Evolutionary conservation across 805 yeast genomes (phyloP), one percentile per base, ranked within the genome.

Genomic region (Ogataea kodamae): DNA sequence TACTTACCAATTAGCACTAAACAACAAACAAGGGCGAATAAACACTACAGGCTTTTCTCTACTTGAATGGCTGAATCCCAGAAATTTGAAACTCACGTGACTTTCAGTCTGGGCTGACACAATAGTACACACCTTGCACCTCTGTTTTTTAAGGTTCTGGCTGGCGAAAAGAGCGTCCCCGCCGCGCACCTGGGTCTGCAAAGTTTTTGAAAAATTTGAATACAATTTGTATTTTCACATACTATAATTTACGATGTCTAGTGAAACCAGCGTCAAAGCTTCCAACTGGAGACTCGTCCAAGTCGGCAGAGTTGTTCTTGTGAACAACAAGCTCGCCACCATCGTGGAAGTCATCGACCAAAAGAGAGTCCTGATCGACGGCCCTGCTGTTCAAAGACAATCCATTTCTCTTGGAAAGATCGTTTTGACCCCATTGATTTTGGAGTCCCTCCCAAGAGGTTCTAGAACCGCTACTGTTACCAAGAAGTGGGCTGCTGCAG

Each of bases 251-350:
- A 38, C 33, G 37, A 76, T 78, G 85, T 77, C 85, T 46, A 38
- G 48, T 37, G 56, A 54, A 51, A 40, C 61, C 40, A 47, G 48
- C 67, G 92, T 92, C 70, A 83, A 86, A 77, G 85, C 95, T 68
- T 76, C 95, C 70, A 85, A 85, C 90, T 92, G 97, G 97, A 87
- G 96, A 85, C 80, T 78, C 66, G 98, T 92, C 70, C 96, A 90
- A 80, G 85, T 89, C 67, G 98, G 98, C 71, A 96, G 99, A 78
- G 85, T 92, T 67, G 96, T 89, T 69, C 82, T 90, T 65, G 67
- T 90, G 67, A 77, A 78, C 81, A 85, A 86, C 62, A 85, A 87
- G 73, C 80, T 92, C 66, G 99, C 97, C 62, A 75, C 95, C 67
- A 81, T 92, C 63, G 97, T 89, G 64, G 98, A 92, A 79, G 86